These are phyloP conservation scores for Elaeis oleifera DNA, from an alignment of 202 grass and related monocot species.

Conservation along the genomic window DNA sequence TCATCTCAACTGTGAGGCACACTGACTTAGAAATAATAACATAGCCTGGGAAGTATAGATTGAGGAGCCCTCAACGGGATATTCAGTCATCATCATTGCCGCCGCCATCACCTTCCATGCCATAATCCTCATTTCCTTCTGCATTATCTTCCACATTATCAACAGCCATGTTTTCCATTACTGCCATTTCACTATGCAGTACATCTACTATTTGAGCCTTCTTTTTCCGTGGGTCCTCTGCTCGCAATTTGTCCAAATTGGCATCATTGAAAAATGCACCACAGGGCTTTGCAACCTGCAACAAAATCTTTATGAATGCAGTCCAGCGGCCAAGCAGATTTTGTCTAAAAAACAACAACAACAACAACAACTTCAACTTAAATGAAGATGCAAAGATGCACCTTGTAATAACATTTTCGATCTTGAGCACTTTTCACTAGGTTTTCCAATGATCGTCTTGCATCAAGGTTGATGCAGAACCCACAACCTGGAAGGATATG, in stretches of 20 bases:
- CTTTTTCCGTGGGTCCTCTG: slow-evolving; percentile 21
- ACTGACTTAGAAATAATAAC: too few relatives aligned
- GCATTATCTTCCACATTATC: slow-evolving; percentile 23
- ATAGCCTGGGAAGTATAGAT: too few relatives aligned
- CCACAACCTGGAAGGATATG: slow-evolving; percentile 49
- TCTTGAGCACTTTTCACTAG: slow-evolving; percentile 84
- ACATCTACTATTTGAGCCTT: slow-evolving; percentile 28
- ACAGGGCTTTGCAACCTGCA: slow-evolving; percentile 68
- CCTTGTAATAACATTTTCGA: slow-evolving; percentile 47
- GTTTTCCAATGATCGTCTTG: slow-evolving; percentile 88
- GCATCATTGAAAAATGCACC: slow-evolving; percentile 53
- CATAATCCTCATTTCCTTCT: slow-evolving; percentile 23
- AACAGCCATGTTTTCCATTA: slow-evolving; percentile 16
- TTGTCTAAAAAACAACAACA: slow-evolving; percentile 4
- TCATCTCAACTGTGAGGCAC: too few relatives aligned
- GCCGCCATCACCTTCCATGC: slow-evolving; percentile 43
- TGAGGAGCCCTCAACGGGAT: too few relatives aligned
- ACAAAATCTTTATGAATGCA: background rate
- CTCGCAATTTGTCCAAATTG: slow-evolving; percentile 50
- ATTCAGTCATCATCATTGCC: slow-evolving; percentile 36
- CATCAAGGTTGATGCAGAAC: slow-evolving; percentile 76
- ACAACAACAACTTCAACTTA: background rate
- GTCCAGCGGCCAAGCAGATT: slow-evolving; percentile 20
- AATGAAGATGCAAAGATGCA: slow-evolving; percentile 5
- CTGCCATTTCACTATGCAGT: slow-evolving; percentile 29